Evolutionary conservation across 345 rosid species (phyloP), one percentile per base, ranked within the genome.

Genomic region (Odontarrhena argentea): DNA sequence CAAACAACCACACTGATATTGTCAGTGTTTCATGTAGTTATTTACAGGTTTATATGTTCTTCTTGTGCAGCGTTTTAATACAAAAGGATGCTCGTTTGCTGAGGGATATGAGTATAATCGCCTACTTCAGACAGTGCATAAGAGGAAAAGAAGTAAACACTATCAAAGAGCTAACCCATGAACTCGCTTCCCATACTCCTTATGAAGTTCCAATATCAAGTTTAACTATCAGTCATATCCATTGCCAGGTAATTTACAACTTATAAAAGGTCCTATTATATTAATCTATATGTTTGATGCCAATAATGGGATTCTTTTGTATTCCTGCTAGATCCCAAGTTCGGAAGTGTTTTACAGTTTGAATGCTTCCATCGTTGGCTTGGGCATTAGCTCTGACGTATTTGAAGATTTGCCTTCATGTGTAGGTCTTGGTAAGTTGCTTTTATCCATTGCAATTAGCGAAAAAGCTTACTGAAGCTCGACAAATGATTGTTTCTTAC

Each of bases 121-220:
- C 96, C 60, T 94, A 94, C 78, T 91, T 94, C 76, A 86, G 84
- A 77, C 96, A 88, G 70, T 88, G 96, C 78, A 80, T 94, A 65
- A 79, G 84, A 7, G 81, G 81, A 68, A 73, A 77, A 79, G 75
- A 78, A 67, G 83, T 78, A 44, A 81, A 81, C 61, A 85, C 84
- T 26, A 87, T 83, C 66, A 94, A 85, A 88, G 96, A 88, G 70
- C 88, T 94, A 48, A 86, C 96, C 18, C 76, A 77, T 71, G 96
- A 95, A 60, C 80, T 94, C 53, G 86, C 99, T 65, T 85, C 87
- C 44, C 92, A 79, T 69, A 81, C 74, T 84, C 99, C 99, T 52
- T 91, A 91, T 51, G 89, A 88, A 81, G 91, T 94, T 79, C 88
- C 93, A 65, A 63, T 91, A 67, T 78, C 88, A 46, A 79, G 82